Evolutionary conservation across 2,329 filamentous ascomycete species (phyloP).

Genomic region (Cercospora sp.): DNA sequence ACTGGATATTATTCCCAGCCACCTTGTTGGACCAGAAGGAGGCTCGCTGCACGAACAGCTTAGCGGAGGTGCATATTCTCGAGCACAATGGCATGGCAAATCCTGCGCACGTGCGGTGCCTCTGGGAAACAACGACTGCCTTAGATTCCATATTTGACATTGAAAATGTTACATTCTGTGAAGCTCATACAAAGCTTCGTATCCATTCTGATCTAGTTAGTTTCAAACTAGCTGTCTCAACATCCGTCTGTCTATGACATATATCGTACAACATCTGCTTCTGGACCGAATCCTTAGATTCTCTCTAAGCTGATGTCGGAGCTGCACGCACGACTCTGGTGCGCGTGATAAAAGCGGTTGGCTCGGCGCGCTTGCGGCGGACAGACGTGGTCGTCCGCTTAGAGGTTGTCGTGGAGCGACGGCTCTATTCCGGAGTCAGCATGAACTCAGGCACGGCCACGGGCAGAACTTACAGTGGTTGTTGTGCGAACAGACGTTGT

Average conservation of each 20-base stretch:
- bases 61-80: background rate
- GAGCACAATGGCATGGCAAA: background rate
- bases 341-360: constrained; percentile 6
- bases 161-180: background rate
- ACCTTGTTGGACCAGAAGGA: background rate
- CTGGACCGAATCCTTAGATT: too few species aligned
- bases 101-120: background rate
- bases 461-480: background rate
- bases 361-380: constrained; percentile 8
- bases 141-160: background rate
- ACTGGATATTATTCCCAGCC: background rate
- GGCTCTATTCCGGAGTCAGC: background rate
- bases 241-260: background rate
- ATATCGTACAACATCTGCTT: background rate
- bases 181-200: background rate
- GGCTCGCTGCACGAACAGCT: background rate
- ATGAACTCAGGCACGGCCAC: too few species aligned
- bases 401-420: background rate
- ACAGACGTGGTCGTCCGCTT: constrained; percentile 17
- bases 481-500: background rate
- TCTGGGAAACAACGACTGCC: background rate
- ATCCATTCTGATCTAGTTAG: background rate
- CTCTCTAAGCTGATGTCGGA: background rate
- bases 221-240: background rate
- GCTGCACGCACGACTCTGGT: background rate